Base-by-base conservation (phyloP, 306 rosid species). In the Cajanus cajan region DNA sequence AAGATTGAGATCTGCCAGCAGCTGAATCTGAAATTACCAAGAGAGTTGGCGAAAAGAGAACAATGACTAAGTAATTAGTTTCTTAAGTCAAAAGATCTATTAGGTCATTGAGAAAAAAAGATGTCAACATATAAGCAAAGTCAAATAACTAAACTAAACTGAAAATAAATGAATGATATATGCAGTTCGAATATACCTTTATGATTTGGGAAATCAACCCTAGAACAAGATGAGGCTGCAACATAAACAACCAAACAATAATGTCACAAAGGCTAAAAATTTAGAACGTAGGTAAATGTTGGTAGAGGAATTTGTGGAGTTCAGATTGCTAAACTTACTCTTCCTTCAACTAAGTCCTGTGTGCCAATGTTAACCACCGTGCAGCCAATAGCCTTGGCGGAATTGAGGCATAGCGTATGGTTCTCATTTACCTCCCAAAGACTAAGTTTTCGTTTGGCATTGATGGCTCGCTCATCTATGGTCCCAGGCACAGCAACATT, bases 381-480 rank as follows among this genome's bases (percentile, higher is more conserved):
- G 87, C 99, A 96, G 84, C 99, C 99, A 69, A 96, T 96, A 21
- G 99, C 99, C 97, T 93, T 96, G 47, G 99, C 98, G 62, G 99
- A 96, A 89, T 96, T 96, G 78, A 96, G 96, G 86, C 99, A 93
- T 31, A 96, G 91, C 51, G 96, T 96, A 72, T 96, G 99, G 73
- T 96, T 96, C 77, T 96, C 99, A 83, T 93, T 96, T 86, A 91
- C 90, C 83, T 96, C 98, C 99, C 99, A 96, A 24, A 89, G 97
- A 81, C 84, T 91, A 76, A 84, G 89, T 45, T 80, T 73, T 36
- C 73, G 77, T 82, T 96, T 96, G 22, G 88, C 73, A 78, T 96
- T 96, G 82, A 96, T 93, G 74, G 97, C 97, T 66, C 98, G 88
- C 80, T 96, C 99, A 58, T 96, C 99, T 43, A 96, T 96, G 15